Base-by-base conservation (phyloP, 2,329 filamentous ascomycete species). In the Pseudogymnoascus sp. region DNA sequence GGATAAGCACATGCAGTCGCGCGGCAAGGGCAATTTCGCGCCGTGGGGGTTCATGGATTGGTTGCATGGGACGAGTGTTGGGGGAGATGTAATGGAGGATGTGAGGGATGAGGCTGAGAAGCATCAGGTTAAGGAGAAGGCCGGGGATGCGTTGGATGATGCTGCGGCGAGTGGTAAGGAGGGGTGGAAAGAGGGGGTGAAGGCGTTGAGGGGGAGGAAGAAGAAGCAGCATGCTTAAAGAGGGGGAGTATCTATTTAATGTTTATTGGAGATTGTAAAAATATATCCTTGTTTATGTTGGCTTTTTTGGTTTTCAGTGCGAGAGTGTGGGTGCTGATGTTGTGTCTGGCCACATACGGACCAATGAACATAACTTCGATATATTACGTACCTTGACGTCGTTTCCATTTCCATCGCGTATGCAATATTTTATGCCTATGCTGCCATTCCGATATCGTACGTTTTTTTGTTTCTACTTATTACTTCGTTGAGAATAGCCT, bases 21-120 rank as follows among this genome's bases (percentile, higher is more conserved):
- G 76, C 17, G 84, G 84, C 0, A 72, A 75, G 12, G 84, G 84
- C 0, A 88, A 88, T 64, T 89, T 78, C 66, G 82, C 83, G 9
- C 79, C 83, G 0, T 81, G 83, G 77, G 86, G 86, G 0, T 65
- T 89, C 2, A 64, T 88, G 64, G 86, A 89, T 70, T 87, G 84
- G 81, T 67, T 78, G 1, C 77, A 81, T 64, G 86, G 80, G 29
- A 88, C 82, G 9, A 79, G 78, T 60, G 70, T 80, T 5, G 81
- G 82, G 0, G 76, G 78, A 12, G 78, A 84, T 68, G 78, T 84
- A 3, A 72, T 81, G 15, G 79, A 81, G 59, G 81, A 86, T 69
- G 68, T 84, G 17, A 78, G 77, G 59, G 78, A 79, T 31, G 82
- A 86, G 71, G 80, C 80, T 25, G 78, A 81, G 58, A 84, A 82